Evolutionary conservation across 2,329 filamentous ascomycete genomes (phyloP), one percentile per base, ranked within the genome.

Genomic region (Sporothrix pallida): DNA sequence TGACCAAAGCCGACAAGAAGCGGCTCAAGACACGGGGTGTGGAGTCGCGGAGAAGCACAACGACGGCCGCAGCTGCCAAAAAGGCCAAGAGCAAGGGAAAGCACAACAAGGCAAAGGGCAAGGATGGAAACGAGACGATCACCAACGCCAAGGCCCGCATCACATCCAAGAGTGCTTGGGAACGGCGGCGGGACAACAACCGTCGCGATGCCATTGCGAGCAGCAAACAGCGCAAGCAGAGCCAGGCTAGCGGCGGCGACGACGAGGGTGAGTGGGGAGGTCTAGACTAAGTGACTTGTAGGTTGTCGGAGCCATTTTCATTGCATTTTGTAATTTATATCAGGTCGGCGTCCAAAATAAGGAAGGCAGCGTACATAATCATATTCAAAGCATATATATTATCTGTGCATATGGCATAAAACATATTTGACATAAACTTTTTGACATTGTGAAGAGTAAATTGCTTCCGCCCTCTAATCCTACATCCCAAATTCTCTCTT

Each of bases 1-100:
- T 96, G 23, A 91, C 86, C 78, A 98, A 98, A 86, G 89, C 91
- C 70, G 92, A 95, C 75, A 93, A 92, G 84, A 91, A 95, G 85
- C 90, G 90, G 80, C 82, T 99, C 77, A 97, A 93, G 86, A 89
- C 89, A 80, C 87, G 90, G 77, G 96, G 96, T 6, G 92, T 98
- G 10, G 92, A 95, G 81, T 91, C 89, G 2, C 86, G 94, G 60
- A 80, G 86, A 67, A 82, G 78, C 71, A 83, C 82, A 4, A 67
- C 48, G 2, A 50, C 50, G n/a, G 46, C 58, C 23, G 48, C n/a
- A 4, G 48, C 67, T 4, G 67, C 67, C 48, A 26, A 56, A 26
- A 42, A 63, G 13, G 44, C 42, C 48, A 54, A 50, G 26, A 23
- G 46, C 42, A 54, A 56, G 17, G 70, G 46, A 70, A 73, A 73